phyloP scores from a whole-genome alignment of 2,329 filamentous ascomycete genomes.

The Emericellopsis atlantica region DNA sequence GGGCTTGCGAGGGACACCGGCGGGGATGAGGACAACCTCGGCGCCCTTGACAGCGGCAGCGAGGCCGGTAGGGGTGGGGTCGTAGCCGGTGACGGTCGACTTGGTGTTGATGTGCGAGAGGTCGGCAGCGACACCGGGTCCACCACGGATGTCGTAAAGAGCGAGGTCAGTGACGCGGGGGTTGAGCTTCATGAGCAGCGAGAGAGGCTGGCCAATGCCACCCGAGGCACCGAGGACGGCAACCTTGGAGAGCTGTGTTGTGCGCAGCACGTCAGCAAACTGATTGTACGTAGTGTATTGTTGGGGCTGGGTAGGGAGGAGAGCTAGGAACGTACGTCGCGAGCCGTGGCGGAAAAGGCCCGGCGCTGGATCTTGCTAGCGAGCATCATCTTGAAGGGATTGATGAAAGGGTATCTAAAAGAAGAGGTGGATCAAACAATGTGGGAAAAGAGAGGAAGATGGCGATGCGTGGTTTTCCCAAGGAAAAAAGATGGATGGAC shows the following conservation, averaged over 20 bases:
- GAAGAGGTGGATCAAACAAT: neutral
- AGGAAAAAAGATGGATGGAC: neutral
- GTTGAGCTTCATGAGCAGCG: slow-evolving; percentile 97
- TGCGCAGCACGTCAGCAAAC: neutral
- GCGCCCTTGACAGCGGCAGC: slow-evolving; percentile 69
- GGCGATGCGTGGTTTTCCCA: slow-evolving; percentile 3
- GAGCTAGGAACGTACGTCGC: slow-evolving; percentile 46
- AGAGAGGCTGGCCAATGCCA: slow-evolving; percentile 97
- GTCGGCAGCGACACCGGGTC: slow-evolving; percentile 93
- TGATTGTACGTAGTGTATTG: neutral
- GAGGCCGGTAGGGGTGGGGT: slow-evolving; percentile 64
- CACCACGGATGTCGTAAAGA: slow-evolving; percentile 94
- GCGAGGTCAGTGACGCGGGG: slow-evolving; percentile 85
- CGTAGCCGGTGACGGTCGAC: slow-evolving; percentile 84
- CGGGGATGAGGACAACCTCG: slow-evolving; percentile 94
- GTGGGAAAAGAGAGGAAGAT: slow-evolving; percentile 1
- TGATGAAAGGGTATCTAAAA: slow-evolving; percentile 5
- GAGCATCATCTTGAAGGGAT: slow-evolving; percentile 54
- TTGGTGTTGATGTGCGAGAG: slow-evolving; percentile 99
- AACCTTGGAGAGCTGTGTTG: slow-evolving; percentile 79
- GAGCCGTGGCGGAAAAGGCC: slow-evolving; percentile 69
- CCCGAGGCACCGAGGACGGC: slow-evolving; percentile 92
- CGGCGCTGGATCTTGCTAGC: slow-evolving; percentile 59
- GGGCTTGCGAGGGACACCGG: slow-evolving; percentile 96
- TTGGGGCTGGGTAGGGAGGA: neutral